Evolutionary conservation across 1,284 basidiomycete genomes (phyloP).

Genomic region (Moniliophthora roreri): DNA sequence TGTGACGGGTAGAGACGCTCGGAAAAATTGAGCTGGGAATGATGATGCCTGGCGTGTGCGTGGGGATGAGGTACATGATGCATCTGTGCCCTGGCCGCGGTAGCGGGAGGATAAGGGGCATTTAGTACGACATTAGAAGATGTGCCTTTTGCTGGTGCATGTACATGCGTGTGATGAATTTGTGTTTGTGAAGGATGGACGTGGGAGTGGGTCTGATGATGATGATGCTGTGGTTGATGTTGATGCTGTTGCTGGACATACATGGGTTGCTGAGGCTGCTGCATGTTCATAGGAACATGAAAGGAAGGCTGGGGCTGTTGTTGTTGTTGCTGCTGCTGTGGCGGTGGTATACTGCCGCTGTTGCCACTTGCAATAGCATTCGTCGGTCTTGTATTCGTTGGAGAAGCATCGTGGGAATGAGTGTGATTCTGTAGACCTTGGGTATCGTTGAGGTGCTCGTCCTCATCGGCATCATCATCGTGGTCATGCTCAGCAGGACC

Average conservation of each 20-base stretch:
- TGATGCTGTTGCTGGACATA: conserved; percentile 22
- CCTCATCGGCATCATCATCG: conserved; percentile 40
- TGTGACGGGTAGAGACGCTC: conserved; percentile 42
- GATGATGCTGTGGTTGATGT: conserved; percentile 19
- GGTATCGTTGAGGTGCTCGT: conserved; percentile 33
- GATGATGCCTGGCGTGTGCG: conserved; percentile 68
- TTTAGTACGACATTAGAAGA: conserved; percentile 45
- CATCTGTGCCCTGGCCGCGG: conserved; percentile 45
- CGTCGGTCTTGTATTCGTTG: not conserved
- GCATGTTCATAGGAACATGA: conserved; percentile 21
- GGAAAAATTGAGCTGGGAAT: conserved; percentile 44
- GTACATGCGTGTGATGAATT: too few relatives aligned
- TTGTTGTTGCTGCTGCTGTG: conserved; percentile 20
- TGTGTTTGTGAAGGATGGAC: conserved; percentile 7
- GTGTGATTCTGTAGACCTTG: conserved; percentile 23
- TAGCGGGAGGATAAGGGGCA: conserved; percentile 57
- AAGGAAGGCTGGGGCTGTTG: conserved; percentile 18
- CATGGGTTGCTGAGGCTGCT: conserved; percentile 20
- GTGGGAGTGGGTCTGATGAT: conserved; percentile 21
- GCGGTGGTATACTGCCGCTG: not conserved
- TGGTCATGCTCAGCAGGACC: conserved; percentile 28
- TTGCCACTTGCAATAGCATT: conserved; percentile 8
- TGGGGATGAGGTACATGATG: conserved; percentile 78
- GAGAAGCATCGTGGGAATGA: conserved; percentile 11
- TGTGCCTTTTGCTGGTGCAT: conserved; percentile 20